phyloP scores from a whole-genome alignment of 805 yeast genomes.

The Hanseniaspora mollemarum region DNA sequence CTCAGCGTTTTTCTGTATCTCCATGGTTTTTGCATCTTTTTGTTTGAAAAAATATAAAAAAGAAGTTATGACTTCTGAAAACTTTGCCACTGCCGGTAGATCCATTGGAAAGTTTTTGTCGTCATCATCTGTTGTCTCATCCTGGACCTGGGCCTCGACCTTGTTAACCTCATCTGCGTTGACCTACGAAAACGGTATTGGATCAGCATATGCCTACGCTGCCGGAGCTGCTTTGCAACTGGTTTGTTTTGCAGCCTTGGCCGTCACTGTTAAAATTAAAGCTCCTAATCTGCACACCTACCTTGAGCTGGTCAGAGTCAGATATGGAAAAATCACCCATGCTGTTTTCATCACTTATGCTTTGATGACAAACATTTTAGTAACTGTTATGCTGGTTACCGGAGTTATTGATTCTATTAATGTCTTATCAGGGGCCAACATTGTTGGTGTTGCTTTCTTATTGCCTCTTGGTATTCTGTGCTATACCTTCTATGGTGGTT shows the following conservation, averaged over 20 bases:
- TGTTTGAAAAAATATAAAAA: slow-evolving; percentile 66
- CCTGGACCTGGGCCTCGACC: slow-evolving; percentile 93
- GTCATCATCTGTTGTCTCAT: slow-evolving; percentile 80
- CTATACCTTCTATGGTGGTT: slow-evolving; percentile 70
- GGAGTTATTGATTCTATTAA: slow-evolving; percentile 80
- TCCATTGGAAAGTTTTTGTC: slow-evolving; percentile 74
- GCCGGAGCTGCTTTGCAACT: slow-evolving; percentile 88
- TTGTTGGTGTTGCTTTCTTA: slow-evolving; percentile 70
- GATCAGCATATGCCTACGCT: slow-evolving; percentile 76
- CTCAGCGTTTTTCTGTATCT: slow-evolving; percentile 66
- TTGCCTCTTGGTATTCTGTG: slow-evolving; percentile 70
- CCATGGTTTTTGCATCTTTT: slow-evolving; percentile 67
- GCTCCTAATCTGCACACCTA: slow-evolving; percentile 92
- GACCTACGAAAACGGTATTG: slow-evolving; percentile 64
- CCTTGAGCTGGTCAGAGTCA: slow-evolving; percentile 65
- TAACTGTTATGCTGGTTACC: slow-evolving; percentile 82
- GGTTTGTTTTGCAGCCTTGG: slow-evolving; percentile 71
- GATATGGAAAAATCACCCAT: slow-evolving; percentile 75
- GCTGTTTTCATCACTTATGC: slow-evolving; percentile 64
- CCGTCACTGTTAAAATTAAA: slow-evolving; percentile 75
- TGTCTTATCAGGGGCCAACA: slow-evolving; percentile 72
- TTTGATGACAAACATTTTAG: slow-evolving; percentile 74
- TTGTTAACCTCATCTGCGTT: slow-evolving; percentile 64
- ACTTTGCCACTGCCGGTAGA: slow-evolving; percentile 87
- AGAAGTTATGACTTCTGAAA: slow-evolving; percentile 85